Conservation (phyloP, 805 yeast species). For the Metschnikowia bowlesiae region DNA sequence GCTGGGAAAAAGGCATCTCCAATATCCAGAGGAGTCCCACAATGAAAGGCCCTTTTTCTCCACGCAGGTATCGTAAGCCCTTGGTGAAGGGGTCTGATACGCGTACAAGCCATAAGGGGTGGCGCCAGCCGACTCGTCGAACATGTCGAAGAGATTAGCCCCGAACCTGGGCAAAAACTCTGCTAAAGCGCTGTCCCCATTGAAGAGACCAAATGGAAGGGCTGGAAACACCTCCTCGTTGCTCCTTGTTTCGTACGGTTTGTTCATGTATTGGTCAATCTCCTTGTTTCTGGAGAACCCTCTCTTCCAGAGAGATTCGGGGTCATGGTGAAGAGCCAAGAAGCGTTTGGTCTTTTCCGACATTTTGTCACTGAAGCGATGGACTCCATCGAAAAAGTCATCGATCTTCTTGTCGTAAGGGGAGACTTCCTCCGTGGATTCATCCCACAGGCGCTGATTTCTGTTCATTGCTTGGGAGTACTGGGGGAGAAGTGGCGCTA, state of each 20-base stretch:
- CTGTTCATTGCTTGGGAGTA: background rate
- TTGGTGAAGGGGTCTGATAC: constrained; percentile 53
- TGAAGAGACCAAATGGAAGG: constrained; percentile 1
- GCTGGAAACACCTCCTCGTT: background rate
- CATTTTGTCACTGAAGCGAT: constrained; percentile 23
- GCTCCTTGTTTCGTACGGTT: constrained; percentile 20
- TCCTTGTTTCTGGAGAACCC: background rate
- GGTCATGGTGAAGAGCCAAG: constrained; percentile 4
- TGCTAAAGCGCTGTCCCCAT: background rate
- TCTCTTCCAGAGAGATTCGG: constrained; percentile 1
- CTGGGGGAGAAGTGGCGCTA: no score
- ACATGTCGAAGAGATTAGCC: constrained; percentile 10
- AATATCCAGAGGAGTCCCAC: constrained; percentile 82
- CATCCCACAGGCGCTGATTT: background rate
- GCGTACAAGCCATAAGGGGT: constrained; percentile 47
- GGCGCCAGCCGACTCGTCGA: constrained; percentile 19
- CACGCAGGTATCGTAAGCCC: constrained; percentile 59
- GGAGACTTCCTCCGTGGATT: constrained; percentile 6
- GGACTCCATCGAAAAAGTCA: constrained; percentile 20
- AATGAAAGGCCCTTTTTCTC: constrained; percentile 63
- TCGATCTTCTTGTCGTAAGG: constrained; percentile 22
- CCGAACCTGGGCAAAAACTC: constrained; percentile 2
- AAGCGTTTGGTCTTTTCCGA: constrained; percentile 21
- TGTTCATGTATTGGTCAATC: constrained; percentile 17
- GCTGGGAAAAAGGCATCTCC: constrained; percentile 87